Percentiles rank a stretch among this genome's conserved stretches.
phyloP scores from a whole-genome alignment of 352 stramenopile genomes.

The Phytophthora pisi region DNA sequence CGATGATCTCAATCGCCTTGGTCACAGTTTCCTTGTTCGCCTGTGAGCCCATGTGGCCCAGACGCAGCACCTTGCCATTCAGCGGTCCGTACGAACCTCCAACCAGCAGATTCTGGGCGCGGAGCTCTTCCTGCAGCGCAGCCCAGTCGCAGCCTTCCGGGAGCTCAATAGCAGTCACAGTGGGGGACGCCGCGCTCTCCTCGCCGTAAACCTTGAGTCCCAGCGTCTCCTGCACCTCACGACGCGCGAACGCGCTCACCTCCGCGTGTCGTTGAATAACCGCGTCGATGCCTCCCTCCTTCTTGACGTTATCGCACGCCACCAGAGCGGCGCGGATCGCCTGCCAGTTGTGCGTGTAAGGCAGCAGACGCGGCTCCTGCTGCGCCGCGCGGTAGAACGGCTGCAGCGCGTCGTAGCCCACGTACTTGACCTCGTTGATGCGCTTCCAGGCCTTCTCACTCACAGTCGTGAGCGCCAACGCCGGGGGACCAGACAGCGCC shows the following conservation, averaged over 20 bases:
- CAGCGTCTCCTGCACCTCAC: slow-evolving; percentile 35
- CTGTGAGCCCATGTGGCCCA: slow-evolving; percentile 65
- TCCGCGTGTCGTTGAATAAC: slow-evolving; percentile 37
- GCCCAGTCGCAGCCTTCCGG: slow-evolving; percentile 39
- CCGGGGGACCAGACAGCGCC: slow-evolving; percentile 47
- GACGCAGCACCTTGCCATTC: slow-evolving; percentile 50
- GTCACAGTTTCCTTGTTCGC: slow-evolving; percentile 43
- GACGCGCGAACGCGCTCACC: slow-evolving; percentile 43
- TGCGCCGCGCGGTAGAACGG: slow-evolving; percentile 46
- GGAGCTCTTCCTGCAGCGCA: slow-evolving; percentile 39
- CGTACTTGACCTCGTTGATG: slow-evolving; percentile 49
- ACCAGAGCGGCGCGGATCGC: slow-evolving; percentile 47
- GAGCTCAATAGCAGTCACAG: slow-evolving; percentile 57
- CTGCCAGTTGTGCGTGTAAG: slow-evolving; percentile 69
- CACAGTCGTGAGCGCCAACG: slow-evolving; percentile 52
- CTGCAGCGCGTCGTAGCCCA: slow-evolving; percentile 56
- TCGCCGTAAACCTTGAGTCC: slow-evolving; percentile 46
- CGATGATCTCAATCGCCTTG: slow-evolving; percentile 41
- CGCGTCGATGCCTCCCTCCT: slow-evolving; percentile 41
- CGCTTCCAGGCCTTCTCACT: slow-evolving; percentile 56
- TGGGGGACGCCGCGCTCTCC: slow-evolving; percentile 40
- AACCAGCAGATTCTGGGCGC: slow-evolving; percentile 40
- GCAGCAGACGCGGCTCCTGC: slow-evolving; percentile 43
- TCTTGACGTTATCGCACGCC: slow-evolving; percentile 42
- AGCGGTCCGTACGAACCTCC: slow-evolving; percentile 55